Evolutionary conservation across 164 flowering plant genomes (phyloP), one percentile per base, ranked within the genome.

Genomic region (Platanus orientalis): DNA sequence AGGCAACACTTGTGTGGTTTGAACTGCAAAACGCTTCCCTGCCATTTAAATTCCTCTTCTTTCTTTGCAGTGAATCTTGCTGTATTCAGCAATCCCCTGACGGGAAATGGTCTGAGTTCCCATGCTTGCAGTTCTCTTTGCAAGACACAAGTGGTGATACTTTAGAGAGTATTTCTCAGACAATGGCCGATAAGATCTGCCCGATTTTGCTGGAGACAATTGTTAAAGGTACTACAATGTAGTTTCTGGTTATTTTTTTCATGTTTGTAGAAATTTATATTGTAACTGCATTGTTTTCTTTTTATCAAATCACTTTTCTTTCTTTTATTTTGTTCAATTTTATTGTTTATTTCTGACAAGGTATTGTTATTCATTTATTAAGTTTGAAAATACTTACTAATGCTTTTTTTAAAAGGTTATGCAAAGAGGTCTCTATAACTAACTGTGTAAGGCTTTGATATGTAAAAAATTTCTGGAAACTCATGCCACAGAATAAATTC

Each of bases 71-170:
- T 77, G 90, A 85, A 55, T 69, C 78, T 53, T 91, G 96, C 77
- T 69, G 77, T 61, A 75, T 81, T 63, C 65, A 65, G 59, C 79
- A 74, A 44, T 61, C 77, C 2, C 39, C 65, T 77, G 73, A 59
- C 50, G 66, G 66, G 28, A 70, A 76, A 51, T 70, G 70, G 45
- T 64, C 67, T 51, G 78, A 71, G 42, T 56, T 61, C 63, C 95
- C 96, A 39, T 94, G 99, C 78, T 66, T 94, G 76, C 80, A 79
- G 72, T 89, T 89, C 71, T 69, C 59, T 23, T 82, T 73, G 65
- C 67, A 72, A 71, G 85, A 76, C 21, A 19, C 66, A 23, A 69
- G n/a, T 45, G 81, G 73, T 60, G 47, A 14, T 71, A 60, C 71
- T 44, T 61, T 88, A 39, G 92, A 89, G 63, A 75, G 36, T 67